phyloP scores from a whole-genome alignment of 2,329 filamentous ascomycete genomes.

The Pseudovirgaria hyperparasitica region DNA sequence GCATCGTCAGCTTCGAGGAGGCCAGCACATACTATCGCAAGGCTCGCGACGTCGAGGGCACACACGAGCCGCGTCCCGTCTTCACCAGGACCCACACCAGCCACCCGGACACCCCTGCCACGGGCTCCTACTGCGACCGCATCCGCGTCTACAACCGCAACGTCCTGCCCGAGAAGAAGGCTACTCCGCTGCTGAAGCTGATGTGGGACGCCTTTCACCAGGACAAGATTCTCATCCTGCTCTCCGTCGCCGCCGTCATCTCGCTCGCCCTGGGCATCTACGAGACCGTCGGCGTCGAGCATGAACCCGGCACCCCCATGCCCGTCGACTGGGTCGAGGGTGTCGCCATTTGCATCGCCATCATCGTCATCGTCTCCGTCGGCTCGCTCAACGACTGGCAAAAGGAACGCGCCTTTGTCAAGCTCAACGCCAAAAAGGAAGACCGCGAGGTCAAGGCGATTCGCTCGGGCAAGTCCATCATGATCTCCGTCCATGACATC shows the following conservation, averaged over 20 bases:
- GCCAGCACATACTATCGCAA: slow-evolving; percentile 27
- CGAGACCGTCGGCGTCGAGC: slow-evolving; percentile 42
- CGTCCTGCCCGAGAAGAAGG: slow-evolving; percentile 49
- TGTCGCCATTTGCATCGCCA: slow-evolving; percentile 23
- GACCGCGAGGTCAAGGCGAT: slow-evolving; percentile 30
- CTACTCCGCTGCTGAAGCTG: slow-evolving; percentile 45
- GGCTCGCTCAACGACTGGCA: slow-evolving; percentile 24
- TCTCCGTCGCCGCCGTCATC: slow-evolving; percentile 55
- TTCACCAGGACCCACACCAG: slow-evolving; percentile 7
- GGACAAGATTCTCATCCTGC: slow-evolving; percentile 58
- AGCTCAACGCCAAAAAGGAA: slow-evolving; percentile 23
- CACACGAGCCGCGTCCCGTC: slow-evolving; percentile 8
- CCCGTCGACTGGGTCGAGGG: slow-evolving; percentile 28
- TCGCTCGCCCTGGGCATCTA: slow-evolving; percentile 60
- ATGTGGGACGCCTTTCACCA: slow-evolving; percentile 62
- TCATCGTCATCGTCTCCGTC: slow-evolving; percentile 24
- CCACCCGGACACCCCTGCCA: slow-evolving; percentile 8
- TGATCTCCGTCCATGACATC: slow-evolving; percentile 54
- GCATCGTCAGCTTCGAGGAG: slow-evolving; percentile 36
- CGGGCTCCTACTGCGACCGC: slow-evolving; percentile 38
- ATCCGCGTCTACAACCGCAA: slow-evolving; percentile 49
- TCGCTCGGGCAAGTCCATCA: slow-evolving; percentile 50
- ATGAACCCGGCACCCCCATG: slow-evolving; percentile 27
- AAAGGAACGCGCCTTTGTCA: slow-evolving; percentile 22
- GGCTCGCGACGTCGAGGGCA: slow-evolving; percentile 10